These are phyloP conservation scores for Rhynchospora pubera DNA, from an alignment of 176 grass and related monocot species.

Conservation along the genomic window DNA sequence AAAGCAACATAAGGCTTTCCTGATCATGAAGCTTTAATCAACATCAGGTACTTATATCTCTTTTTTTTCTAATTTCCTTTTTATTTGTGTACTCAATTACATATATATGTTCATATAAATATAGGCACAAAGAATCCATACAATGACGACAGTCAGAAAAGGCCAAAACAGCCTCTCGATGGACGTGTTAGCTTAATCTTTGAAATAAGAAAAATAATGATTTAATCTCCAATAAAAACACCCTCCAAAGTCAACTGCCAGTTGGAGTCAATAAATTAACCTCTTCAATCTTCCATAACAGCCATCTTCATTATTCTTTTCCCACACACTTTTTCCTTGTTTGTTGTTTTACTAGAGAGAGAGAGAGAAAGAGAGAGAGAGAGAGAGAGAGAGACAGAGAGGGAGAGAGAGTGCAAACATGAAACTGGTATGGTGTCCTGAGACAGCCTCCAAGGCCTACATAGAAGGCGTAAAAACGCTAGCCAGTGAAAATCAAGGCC, in stretches of 20 bases:
- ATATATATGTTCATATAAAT: neutral
- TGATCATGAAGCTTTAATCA: too few species aligned
- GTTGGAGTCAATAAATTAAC: slow-evolving; percentile 16
- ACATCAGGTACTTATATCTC: neutral
- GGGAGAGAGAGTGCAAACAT: neutral
- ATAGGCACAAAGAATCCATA: neutral
- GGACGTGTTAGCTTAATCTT: slow-evolving; percentile 21
- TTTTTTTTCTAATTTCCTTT: neutral
- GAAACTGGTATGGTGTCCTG: slow-evolving; percentile 24
- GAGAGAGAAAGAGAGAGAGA: too few species aligned
- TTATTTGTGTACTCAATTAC: neutral
- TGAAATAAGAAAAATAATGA: neutral
- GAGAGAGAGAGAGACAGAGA: too few species aligned
- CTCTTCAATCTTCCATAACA: neutral
- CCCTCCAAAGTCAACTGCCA: slow-evolving; percentile 14
- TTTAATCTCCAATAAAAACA: neutral
- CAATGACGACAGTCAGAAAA: neutral
- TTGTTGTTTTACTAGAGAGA: neutral
- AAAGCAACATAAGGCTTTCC: too few species aligned
- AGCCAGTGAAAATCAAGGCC: neutral
- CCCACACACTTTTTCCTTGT: neutral
- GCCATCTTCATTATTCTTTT: neutral
- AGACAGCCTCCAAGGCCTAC: slow-evolving; percentile 21
- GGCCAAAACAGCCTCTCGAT: neutral
- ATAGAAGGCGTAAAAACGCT: slow-evolving; percentile 18